Base-by-base conservation (phyloP, 352 stramenopile species). In the Achlya hypogyna region DNA sequence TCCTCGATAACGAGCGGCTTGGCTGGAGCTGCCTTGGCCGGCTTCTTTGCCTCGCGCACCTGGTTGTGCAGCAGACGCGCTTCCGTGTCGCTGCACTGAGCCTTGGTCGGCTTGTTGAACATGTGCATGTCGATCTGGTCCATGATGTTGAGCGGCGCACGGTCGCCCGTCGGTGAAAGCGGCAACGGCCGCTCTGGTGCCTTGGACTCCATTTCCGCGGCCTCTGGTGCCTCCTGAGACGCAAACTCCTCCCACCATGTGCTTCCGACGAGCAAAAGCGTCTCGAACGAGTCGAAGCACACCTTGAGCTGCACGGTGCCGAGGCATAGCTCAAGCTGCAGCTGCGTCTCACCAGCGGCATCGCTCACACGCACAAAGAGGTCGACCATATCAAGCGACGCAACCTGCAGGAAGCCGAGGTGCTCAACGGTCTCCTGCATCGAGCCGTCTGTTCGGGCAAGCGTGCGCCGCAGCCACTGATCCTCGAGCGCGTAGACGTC, bases 221-320 rank as follows among this genome's bases (percentile, higher is more conserved):
- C 82, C 43, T 87, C 74, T 5, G 52, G 54, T 68, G 86, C 76
- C 43, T 87, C 72, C 20, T 80, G 77, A 49, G 42, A 59, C 29
- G 76, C 79, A 23, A 93, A 65, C 49, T 93, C 79, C 22, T 93
- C 84, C 3, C 74, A 78, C 83, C 82, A 93, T 20, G 71, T 80
- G 9, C 75, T 85, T 3, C 88, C 62, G 16, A 93, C 60, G 63
- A 93, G 81, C 22, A 92, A 76, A 42, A 95, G 71, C 8, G 84
- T 92, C 66, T 90, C 91, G 71, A 93, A 95, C 31, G 86, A 95
- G 73, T 95, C 86, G 70, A 93, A 95, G 34, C 86, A 95, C 18
- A 84, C 84, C 65, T 95, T 93, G 69, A 95, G 87, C 73, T 93
- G 92, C 10, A 85, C 82, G 18, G 85, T 93, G 5, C 86, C 86